Conservation (phyloP, 2,329 filamentous ascomycete genomes). For the Sporothrix pallida region DNA sequence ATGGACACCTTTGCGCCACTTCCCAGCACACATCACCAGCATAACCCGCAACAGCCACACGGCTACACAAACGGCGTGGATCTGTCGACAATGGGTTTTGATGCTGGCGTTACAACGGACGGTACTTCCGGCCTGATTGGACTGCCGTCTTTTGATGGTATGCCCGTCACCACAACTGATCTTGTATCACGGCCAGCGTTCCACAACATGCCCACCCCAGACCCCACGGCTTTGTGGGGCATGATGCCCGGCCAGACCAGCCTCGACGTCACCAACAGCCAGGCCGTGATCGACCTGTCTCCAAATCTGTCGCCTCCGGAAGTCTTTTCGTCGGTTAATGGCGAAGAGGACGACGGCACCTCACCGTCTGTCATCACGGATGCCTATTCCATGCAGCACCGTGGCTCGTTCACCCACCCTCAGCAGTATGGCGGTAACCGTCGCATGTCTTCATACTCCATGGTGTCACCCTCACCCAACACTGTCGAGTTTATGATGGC, state of each 20-base stretch:
- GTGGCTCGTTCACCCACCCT: slow-evolving; percentile 12
- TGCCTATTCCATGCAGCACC: slow-evolving; percentile 30
- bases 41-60: background rate
- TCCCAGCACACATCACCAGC: slow-evolving; percentile 8
- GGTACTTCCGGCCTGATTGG: slow-evolving; percentile 12
- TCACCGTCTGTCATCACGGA: slow-evolving; percentile 27
- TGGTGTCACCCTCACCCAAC: slow-evolving; percentile 35
- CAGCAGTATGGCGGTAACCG: slow-evolving; percentile 19
- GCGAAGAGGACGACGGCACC: slow-evolving; percentile 25
- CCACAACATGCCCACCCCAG: slow-evolving; percentile 28
- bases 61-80: background rate
- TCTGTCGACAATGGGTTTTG: slow-evolving; percentile 18
- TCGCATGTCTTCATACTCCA: slow-evolving; percentile 25
- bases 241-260: slow-evolving; percentile 20
- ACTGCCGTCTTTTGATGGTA: slow-evolving; percentile 21
- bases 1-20: slow-evolving; percentile 24
- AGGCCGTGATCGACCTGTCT: slow-evolving; percentile 25
- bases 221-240: slow-evolving; percentile 28
- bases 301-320: background rate
- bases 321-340: slow-evolving; percentile 14
- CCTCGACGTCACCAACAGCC: slow-evolving; percentile 23
- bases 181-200: slow-evolving; percentile 32
- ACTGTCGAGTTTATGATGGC: slow-evolving; percentile 40
- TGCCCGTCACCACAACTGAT: slow-evolving; percentile 19
- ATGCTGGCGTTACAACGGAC: background rate